phyloP scores from a whole-genome alignment of 2,329 filamentous ascomycete genomes.

The Cladosporium sp. region DNA sequence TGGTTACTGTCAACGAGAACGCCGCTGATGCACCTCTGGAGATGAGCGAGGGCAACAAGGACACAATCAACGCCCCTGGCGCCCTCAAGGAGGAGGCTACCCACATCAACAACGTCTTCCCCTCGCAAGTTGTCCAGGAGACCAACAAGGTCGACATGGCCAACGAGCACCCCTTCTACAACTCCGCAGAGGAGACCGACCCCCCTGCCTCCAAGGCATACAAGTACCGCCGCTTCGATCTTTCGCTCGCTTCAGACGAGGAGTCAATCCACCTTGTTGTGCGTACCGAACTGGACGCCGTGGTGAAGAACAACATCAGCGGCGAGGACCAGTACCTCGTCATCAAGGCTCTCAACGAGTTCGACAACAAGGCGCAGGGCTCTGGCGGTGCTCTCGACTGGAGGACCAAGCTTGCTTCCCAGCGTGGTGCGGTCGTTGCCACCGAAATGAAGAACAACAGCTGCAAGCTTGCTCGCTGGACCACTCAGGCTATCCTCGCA shows the following conservation, averaged over 20 bases:
- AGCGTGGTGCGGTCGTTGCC: constrained; percentile 94
- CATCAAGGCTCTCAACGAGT: constrained; percentile 97
- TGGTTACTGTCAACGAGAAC: constrained; percentile 99
- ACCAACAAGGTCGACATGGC: constrained; percentile 77
- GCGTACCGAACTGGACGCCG: constrained; percentile 90
- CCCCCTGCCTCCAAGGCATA: constrained; percentile 94
- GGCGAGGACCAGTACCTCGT: constrained; percentile 89
- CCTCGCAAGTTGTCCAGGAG: constrained; percentile 90
- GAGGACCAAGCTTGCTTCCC: constrained; percentile 89
- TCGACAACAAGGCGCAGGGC: constrained; percentile 96
- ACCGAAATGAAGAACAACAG: constrained; percentile 99
- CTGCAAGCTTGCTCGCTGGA: constrained; percentile 98
- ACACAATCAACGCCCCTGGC: constrained; percentile 88
- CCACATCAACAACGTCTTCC: constrained; percentile 99
- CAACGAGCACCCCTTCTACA: constrained; percentile 97
- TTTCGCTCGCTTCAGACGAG: constrained; percentile 86
- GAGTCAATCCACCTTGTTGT: constrained; percentile 92
- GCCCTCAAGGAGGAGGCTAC: constrained; percentile 95
- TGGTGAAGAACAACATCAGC: constrained; percentile 90
- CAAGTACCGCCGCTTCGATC: constrained; percentile 96
- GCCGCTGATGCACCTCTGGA: constrained; percentile 92
- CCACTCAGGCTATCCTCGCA: constrained; percentile 92
- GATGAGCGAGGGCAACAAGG: constrained; percentile 86
- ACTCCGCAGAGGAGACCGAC: constrained; percentile 86
- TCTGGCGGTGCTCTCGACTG: constrained; percentile 94